Base-by-base conservation (phyloP, 179 eudicot genomes). In the Spergularia azorica region DNA sequence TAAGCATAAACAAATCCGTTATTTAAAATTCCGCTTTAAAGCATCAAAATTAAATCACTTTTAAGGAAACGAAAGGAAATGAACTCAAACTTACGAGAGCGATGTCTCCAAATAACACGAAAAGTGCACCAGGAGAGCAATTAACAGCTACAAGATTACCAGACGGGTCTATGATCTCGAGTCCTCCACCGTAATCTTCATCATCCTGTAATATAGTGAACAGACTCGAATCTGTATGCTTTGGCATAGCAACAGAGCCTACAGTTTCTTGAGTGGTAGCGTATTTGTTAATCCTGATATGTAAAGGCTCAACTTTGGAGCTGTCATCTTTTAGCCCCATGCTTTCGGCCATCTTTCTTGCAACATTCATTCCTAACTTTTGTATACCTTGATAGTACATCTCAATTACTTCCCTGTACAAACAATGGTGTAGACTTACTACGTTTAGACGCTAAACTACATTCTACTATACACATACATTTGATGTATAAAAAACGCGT, bases 181-280 rank as follows among this genome's bases (percentile, higher is more conserved):
- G 96, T 6, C 96, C 96, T 13, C 90, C 39, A 36, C 4, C 90
- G 5, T 86, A 76, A 48, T 58, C 71, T 68, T 90, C 97, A 76
- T 90, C 97, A 21, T 91, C 97, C 51, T 88, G 92, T 46, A 91
- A 89, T 17, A 90, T 56, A 5, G 97, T 90, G 4, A 91, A 84
- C 51, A 90, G 87, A 13, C 90, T 90, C 5, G 91, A 83, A 75
- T 91, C 97, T 4, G 94, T 88, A 76, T 91, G 94, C 11, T 83
- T 74, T 54, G 78, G 88, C 12, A 86, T 86, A 9, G 89, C 91
- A 12, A 70, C 38, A 9, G 81, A 64, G 15, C 90, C 91, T 17
- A 88, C 69, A 2, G 80, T 70, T 73, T 90, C 90, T 1, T 62
- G 78, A 48, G 87, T 86, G 79, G 84, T 87, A 67, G 67, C 81